Evolutionary conservation across 164 flowering plant species (phyloP), one percentile per base, ranked within the genome.

Genomic region (Hamamelis virginiana): DNA sequence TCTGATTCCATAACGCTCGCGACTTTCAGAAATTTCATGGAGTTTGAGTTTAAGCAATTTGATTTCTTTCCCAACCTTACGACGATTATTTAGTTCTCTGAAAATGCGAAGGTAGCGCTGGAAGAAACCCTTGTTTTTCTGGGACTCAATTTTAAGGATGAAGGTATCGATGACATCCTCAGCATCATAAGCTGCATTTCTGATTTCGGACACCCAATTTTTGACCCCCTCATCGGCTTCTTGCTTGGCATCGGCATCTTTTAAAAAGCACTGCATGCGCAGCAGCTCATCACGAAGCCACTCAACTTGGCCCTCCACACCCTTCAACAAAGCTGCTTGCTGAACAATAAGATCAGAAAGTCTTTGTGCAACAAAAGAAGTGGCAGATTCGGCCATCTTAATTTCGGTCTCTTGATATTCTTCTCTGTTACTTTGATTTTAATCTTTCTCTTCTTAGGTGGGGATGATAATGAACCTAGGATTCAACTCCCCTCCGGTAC

Each of bases 241-340:
- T 10, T 46, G 16, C 22, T 68, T 68, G 5, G 6, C 4, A 10
- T 68, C 25, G 15, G 58, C 28, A 38, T 27, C 72, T 69, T 22
- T 51, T 18, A 61, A 51, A 47, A 69, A 51, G 26, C 59, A 48
- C 12, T 60, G 65, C 58, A 60, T 69, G 41, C 19, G 21, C 47
- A 9, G 22, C 19, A 69, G 43, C 15, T 69, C 66, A 28, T 13
- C 27, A 15, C 51, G 16, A 1, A 50, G 8, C 59, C 21, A 48
- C 28, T 69, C 66, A 4, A 61, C 59, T 21, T 69, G 28, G 15
- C 28, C 46, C 2, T 46, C 9, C 18, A 67, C 21, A 43, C 45
- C 44, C 27, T 6, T 6, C 4, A n/a, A 38, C 5, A 60, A 28
- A 3, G 18, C 43, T 60, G 21, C 25, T 60, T 60, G 16, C 44